These are phyloP conservation scores for Mucor irregularis DNA, from an alignment of 371 early-diverging fungal genomes.

Conservation along the genomic window DNA sequence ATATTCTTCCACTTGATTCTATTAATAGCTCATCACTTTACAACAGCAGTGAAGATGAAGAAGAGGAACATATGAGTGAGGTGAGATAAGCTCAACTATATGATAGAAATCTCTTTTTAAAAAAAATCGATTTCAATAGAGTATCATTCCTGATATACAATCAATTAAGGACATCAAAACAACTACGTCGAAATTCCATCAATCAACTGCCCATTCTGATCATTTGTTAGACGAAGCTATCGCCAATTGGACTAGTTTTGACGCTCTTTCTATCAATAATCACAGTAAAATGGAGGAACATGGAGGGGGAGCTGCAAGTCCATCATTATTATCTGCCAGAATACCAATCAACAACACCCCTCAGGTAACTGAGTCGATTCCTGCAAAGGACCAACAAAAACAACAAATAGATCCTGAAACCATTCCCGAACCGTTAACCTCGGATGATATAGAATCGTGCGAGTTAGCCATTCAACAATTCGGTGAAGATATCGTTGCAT, in stretches of 20 bases:
- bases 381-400: neutral
- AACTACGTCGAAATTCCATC: neutral
- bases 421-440: conserved; percentile 50
- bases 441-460: conserved; percentile 46
- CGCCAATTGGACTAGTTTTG: conserved; percentile 30
- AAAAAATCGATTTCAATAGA: neutral
- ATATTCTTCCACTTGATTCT: conserved; percentile 16
- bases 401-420: conserved; percentile 25
- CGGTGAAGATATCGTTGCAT: conserved; percentile 49
- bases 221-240: conserved; percentile 21
- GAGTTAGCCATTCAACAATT: conserved; percentile 49
- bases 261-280: conserved; percentile 14
- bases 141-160: conserved; percentile 3
- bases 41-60: conserved; percentile 1
- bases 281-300: neutral
- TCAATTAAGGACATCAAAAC: neutral
- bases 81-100: neutral
- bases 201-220: conserved; percentile 1
- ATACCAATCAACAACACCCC: conserved; percentile 13
- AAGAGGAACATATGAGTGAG: neutral
- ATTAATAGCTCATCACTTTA: neutral
- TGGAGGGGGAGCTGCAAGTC: conserved; percentile 4
- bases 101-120: too few relatives aligned
- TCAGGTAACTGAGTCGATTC: neutral
- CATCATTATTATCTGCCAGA: conserved; percentile 13